phyloP scores from a whole-genome alignment of 2,329 filamentous ascomycete species.

The Nectriaceae sp. region DNA sequence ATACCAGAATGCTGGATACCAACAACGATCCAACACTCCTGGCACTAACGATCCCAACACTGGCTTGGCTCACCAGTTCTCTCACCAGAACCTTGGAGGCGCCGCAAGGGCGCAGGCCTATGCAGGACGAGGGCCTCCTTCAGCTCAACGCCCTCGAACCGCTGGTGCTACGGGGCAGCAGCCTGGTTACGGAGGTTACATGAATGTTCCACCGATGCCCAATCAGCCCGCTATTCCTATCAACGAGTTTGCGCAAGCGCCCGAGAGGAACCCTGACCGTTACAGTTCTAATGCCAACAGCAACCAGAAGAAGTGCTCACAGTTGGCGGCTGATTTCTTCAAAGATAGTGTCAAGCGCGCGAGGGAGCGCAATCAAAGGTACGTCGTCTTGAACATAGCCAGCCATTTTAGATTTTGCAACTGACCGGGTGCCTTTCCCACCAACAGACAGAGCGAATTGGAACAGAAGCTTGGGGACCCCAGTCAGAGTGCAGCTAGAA shows the following conservation, averaged over 20 bases:
- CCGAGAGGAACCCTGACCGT: slow-evolving; percentile 85
- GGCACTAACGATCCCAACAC: slow-evolving; percentile 81
- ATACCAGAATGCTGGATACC: slow-evolving; percentile 50
- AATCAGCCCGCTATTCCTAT: slow-evolving; percentile 59
- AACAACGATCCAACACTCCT: slow-evolving; percentile 58
- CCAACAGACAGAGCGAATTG: slow-evolving; percentile 80
- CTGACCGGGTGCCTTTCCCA: slow-evolving; percentile 11
- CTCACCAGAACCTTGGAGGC: slow-evolving; percentile 87
- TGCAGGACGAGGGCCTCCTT: slow-evolving; percentile 65
- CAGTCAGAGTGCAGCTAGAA: slow-evolving; percentile 71
- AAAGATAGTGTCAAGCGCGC: slow-evolving; percentile 97
- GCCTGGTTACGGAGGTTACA: slow-evolving; percentile 64
- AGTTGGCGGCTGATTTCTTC: slow-evolving; percentile 87
- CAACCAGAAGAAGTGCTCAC: slow-evolving; percentile 70
- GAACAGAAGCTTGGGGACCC: slow-evolving; percentile 83
- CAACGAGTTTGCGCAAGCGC: slow-evolving; percentile 74
- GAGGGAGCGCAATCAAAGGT: slow-evolving; percentile 93
- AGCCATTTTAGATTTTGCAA: neutral
- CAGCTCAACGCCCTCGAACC: slow-evolving; percentile 79
- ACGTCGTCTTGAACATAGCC: slow-evolving; percentile 28
- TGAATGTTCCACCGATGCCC: slow-evolving; percentile 67
- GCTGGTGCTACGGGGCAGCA: slow-evolving; percentile 70
- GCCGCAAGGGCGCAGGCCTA: slow-evolving; percentile 71
- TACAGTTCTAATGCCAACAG: slow-evolving; percentile 65
- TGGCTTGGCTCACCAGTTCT: slow-evolving; percentile 92